Conservation (phyloP, 306 rosid genomes). For the Castanea crenata region DNA sequence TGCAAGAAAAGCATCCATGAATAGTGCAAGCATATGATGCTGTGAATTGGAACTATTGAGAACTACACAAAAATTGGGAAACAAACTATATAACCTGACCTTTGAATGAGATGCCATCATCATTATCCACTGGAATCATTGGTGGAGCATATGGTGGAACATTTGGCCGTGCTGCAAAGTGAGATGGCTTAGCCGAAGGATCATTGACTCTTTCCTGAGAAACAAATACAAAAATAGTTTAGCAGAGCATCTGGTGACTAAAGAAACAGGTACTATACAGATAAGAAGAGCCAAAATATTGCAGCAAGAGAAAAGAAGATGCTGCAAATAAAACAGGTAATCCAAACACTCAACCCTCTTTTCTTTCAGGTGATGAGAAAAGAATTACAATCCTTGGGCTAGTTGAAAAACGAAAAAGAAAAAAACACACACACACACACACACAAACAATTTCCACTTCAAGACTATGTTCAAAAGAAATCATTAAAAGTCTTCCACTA, state of each 20-base stretch:
- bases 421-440: too few species aligned
- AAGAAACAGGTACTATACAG: neutral
- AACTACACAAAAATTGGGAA: conserved; percentile 12
- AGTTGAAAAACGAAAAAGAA: neutral
- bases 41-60: conserved; percentile 8
- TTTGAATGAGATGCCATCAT: conserved; percentile 80
- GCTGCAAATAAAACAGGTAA: neutral
- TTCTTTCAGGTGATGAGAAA: neutral
- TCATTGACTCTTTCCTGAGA: conserved; percentile 82
- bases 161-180: conserved; percentile 62
- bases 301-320: neutral
- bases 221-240: conserved; percentile 12
- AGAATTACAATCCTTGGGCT: conserved; percentile 1
- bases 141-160: conserved; percentile 74
- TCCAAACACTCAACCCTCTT: too few species aligned
- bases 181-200: conserved; percentile 71
- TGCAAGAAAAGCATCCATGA: conserved; percentile 6
- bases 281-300: neutral
- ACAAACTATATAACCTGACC: conserved; percentile 38
- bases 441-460: neutral
- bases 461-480: neutral
- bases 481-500: neutral
- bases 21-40: conserved; percentile 9
- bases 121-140: conserved; percentile 72
- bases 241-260: conserved; percentile 14